A percentile compares a stretch with the other conserved stretches of the same genome.
Evolutionary conservation across 2,329 filamentous ascomycete genomes (phyloP).

Genomic region (Nemania sp.): DNA sequence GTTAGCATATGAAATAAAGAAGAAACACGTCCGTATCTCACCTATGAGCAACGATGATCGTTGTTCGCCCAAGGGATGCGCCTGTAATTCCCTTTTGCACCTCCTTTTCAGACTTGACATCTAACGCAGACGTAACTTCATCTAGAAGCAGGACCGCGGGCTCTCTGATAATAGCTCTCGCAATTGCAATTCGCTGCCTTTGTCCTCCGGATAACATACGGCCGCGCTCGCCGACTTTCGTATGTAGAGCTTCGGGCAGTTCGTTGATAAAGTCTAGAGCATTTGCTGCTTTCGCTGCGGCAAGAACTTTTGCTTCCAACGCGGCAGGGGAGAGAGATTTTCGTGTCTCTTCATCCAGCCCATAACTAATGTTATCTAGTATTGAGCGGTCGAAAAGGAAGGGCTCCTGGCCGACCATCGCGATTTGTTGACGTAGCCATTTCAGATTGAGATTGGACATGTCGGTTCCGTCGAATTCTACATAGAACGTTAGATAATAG

Average conservation of each 20-base stretch:
- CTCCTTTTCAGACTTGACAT: slow-evolving; percentile 53
- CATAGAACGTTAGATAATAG: no score
- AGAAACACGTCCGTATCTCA: no score
- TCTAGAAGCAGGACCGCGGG: slow-evolving; percentile 68
- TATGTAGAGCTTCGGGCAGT: slow-evolving; percentile 64
- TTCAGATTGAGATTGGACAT: slow-evolving; percentile 64
- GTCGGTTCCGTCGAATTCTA: slow-evolving; percentile 47
- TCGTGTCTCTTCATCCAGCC: slow-evolving; percentile 54
- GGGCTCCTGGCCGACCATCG: slow-evolving; percentile 67
- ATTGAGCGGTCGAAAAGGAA: slow-evolving; percentile 67
- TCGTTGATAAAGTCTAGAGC: slow-evolving; percentile 67
- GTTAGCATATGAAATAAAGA: no score
- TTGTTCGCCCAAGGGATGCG: slow-evolving; percentile 60
- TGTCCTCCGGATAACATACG: slow-evolving; percentile 68
- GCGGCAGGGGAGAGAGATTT: slow-evolving; percentile 52
- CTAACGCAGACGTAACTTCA: slow-evolving; percentile 69
- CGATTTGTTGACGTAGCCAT: slow-evolving; percentile 61
- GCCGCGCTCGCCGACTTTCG: slow-evolving; percentile 65
- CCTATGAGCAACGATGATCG: slow-evolving; percentile 75
- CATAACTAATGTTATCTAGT: slow-evolving; percentile 61
- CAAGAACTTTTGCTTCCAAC: slow-evolving; percentile 54
- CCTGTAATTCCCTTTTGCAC: slow-evolving; percentile 67
- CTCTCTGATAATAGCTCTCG: slow-evolving; percentile 64
- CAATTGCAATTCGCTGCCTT: slow-evolving; percentile 41
- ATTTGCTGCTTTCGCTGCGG: slow-evolving; percentile 66